Evolutionary conservation across 2,329 filamentous ascomycete species (phyloP).

Genomic region (Coleophoma crateriformis): DNA sequence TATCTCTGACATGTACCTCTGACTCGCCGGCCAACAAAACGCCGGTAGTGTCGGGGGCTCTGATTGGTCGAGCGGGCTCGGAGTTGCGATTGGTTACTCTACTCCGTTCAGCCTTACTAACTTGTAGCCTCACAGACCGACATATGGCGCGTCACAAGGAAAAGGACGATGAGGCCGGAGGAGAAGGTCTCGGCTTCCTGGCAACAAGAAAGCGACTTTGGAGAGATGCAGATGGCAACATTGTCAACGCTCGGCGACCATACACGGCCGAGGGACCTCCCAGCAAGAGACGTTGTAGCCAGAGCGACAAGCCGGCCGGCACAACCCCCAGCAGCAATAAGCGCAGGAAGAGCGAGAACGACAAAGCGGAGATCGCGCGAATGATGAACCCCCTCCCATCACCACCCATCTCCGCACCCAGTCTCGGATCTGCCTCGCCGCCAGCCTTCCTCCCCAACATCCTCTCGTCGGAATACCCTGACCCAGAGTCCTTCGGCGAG

Average conservation of each 20-base stretch:
- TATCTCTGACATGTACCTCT: neutral
- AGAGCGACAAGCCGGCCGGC: constrained; percentile 9
- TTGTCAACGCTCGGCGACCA: constrained; percentile 34
- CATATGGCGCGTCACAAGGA: constrained; percentile 42
- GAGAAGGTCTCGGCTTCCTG: constrained; percentile 37
- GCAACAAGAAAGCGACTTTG: constrained; percentile 44
- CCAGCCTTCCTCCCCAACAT: constrained; percentile 6
- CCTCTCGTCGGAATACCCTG: constrained; percentile 1
- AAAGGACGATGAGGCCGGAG: constrained; percentile 44
- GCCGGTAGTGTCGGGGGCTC: neutral
- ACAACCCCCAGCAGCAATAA: constrained; percentile 11
- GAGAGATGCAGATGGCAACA: constrained; percentile 40
- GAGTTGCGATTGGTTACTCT: neutral
- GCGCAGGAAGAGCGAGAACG: constrained; percentile 1
- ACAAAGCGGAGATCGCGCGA: neutral
- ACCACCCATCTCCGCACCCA: constrained; percentile 16
- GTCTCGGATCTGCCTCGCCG: constrained; percentile 6
- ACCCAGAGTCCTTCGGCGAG: neutral
- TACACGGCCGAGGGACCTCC: constrained; percentile 19
- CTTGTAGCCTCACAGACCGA: constrained; percentile 33
- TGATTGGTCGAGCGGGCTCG: neutral
- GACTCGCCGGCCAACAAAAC: neutral
- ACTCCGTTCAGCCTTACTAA: constrained; percentile 3
- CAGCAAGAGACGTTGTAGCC: constrained; percentile 9
- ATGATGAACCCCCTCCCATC: constrained; percentile 17